phyloP scores from a whole-genome alignment of 257 asterid genomes.

The Solanum chaucha region DNA sequence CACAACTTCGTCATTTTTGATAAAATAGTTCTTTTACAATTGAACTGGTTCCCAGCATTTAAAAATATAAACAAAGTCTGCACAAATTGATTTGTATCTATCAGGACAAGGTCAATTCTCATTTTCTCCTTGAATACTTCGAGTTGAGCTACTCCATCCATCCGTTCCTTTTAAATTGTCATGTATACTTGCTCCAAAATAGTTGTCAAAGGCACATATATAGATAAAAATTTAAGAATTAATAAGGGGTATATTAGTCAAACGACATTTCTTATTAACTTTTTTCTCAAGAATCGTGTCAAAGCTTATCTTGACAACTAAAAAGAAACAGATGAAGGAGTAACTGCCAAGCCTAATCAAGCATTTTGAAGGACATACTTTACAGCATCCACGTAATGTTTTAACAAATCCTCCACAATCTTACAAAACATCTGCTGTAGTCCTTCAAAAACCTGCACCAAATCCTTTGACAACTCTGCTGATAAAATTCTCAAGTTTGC shows the following conservation, averaged over 20 bases:
- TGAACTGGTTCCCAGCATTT: not conserved
- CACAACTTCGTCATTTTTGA: not conserved
- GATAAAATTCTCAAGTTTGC: conserved; percentile 27
- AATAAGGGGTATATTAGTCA: no score
- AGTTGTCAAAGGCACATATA: not conserved
- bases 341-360: not conserved
- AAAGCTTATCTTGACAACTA: no score
- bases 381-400: conserved; percentile 41
- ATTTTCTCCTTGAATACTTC: not conserved
- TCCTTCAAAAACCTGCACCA: conserved; percentile 34
- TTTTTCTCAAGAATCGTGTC: no score
- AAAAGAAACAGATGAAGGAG: not conserved
- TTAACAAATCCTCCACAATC: conserved; percentile 23
- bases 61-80: not conserved
- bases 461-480: conserved; percentile 20
- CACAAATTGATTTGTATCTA: not conserved
- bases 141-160: not conserved
- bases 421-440: conserved; percentile 28
- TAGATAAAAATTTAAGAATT: not conserved
- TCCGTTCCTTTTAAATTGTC: not conserved
- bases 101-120: not conserved
- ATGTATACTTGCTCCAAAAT: not conserved
- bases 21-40: not conserved
- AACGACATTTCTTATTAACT: no score
- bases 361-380: conserved; percentile 28